A percentile compares a stretch with the other conserved stretches of the same genome.
Conservation (phyloP, 305 asterid genomes). For the Fraxinus baroniana region DNA sequence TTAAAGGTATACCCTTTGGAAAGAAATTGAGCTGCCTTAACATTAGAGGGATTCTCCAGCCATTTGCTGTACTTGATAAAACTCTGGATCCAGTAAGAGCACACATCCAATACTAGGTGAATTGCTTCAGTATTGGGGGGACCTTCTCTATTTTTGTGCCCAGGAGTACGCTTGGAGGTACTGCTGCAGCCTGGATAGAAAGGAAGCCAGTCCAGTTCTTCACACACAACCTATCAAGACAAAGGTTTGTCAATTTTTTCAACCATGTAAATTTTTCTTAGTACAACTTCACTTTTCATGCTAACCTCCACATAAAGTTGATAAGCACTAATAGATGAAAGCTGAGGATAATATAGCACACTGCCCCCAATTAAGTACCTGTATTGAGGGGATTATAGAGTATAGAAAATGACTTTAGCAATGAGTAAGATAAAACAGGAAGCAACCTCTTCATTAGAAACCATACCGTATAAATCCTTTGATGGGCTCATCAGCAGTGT, state of each 20-base stretch:
- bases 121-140: slow-evolving; percentile 82
- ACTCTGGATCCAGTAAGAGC: slow-evolving; percentile 94
- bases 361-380: slow-evolving; percentile 95
- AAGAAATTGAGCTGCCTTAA: slow-evolving; percentile 89
- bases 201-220: slow-evolving; percentile 98
- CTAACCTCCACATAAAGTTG: slow-evolving; percentile 99
- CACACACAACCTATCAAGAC: slow-evolving; percentile 85
- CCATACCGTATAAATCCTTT: slow-evolving; percentile 79
- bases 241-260: slow-evolving; percentile 28
- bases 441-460: slow-evolving; percentile 25
- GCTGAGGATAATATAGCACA: slow-evolving; percentile 92
- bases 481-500: slow-evolving; percentile 59
- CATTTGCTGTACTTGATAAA: slow-evolving; percentile 92
- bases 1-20: slow-evolving; percentile 68
- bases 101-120: slow-evolving; percentile 67
- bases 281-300: slow-evolving; percentile 29
- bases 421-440: slow-evolving; percentile 19
- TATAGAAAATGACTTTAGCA: neutral
- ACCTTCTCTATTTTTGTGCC: slow-evolving; percentile 57
- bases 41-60: slow-evolving; percentile 80
- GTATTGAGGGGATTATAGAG: slow-evolving; percentile 30
- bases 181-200: slow-evolving; percentile 77
- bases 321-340: slow-evolving; percentile 94
- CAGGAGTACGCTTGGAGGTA: slow-evolving; percentile 41
- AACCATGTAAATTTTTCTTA: slow-evolving; percentile 25